Evolutionary conservation across 768 basidiomycete species (phyloP).

Genomic region (Lyophyllum decastes): DNA sequence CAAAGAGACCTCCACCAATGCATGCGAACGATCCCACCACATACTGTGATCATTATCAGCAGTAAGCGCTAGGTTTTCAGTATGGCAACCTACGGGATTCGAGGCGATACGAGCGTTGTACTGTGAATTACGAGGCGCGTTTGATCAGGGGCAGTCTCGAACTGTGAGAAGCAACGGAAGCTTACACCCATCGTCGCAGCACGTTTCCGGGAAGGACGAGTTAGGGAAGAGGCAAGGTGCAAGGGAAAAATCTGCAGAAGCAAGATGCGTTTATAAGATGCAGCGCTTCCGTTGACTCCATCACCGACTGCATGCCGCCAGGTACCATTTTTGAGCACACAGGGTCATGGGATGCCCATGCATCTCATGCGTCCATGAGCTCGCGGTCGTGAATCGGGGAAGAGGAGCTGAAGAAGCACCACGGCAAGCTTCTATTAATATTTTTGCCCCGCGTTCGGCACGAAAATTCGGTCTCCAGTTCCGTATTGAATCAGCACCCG

Average conservation of each 20-base stretch:
- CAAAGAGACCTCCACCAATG: slow-evolving; percentile 79
- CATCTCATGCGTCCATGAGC: slow-evolving; percentile 6
- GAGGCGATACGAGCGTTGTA: slow-evolving; percentile 57
- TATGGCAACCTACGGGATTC: slow-evolving; percentile 45
- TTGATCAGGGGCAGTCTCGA: not conserved
- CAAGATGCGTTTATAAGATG: slow-evolving; percentile 7
- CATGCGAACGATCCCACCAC: slow-evolving; percentile 81
- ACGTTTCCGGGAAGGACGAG: not conserved
- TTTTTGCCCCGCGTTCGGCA: not conserved
- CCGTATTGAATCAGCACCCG: not conserved
- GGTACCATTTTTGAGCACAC: not conserved
- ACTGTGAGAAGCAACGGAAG: not conserved
- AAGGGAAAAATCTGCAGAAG: not conserved
- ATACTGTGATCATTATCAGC: slow-evolving; percentile 43
- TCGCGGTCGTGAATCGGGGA: not conserved
- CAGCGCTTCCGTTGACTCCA: not conserved
- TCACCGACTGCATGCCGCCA: not conserved
- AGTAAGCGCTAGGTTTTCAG: not conserved
- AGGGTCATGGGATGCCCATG: not conserved
- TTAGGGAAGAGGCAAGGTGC: not conserved
- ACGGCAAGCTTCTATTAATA: not conserved
- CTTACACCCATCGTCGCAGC: slow-evolving; percentile 19
- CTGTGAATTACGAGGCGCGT: slow-evolving; percentile 24
- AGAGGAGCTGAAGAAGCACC: slow-evolving; percentile 1
- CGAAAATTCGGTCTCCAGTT: not conserved